A percentile compares a stretch with the other conserved stretches of the same genome.
phyloP scores from a whole-genome alignment of 176 grass and related monocot species.

The Carex myosuroides region DNA sequence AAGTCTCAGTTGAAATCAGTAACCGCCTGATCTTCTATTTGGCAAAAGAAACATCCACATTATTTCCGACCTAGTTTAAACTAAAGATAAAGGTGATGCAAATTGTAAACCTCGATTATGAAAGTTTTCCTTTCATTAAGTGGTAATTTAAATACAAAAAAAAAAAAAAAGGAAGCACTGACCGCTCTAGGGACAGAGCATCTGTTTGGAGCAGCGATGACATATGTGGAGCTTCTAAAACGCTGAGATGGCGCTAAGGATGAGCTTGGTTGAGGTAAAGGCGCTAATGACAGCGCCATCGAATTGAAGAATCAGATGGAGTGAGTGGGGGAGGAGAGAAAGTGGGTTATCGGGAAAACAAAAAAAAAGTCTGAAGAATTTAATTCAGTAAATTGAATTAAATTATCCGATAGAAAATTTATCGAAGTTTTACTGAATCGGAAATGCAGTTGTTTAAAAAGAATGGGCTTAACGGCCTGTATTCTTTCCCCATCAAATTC shows the following conservation, averaged over 20 bases:
- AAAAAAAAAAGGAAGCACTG: not conserved
- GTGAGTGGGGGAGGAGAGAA: not conserved
- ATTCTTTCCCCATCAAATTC: too few relatives aligned
- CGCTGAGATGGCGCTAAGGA: not conserved
- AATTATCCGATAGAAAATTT: not conserved
- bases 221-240: not conserved
- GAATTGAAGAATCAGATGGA: not conserved
- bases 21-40: too few relatives aligned
- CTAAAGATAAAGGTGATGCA: not conserved
- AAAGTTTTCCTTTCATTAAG: too few relatives aligned
- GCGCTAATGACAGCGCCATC: constrained; percentile 1
- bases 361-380: not conserved
- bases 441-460: not conserved
- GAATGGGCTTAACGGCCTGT: not conserved
- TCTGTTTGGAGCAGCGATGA: not conserved
- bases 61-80: too few relatives aligned
- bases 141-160: not conserved
- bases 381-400: not conserved
- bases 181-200: constrained; percentile 6
- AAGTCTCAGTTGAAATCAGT: not conserved
- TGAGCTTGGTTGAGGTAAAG: constrained; percentile 12
- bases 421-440: too few relatives aligned
- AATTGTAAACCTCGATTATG: too few relatives aligned
- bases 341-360: not conserved
- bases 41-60: too few relatives aligned